These are phyloP conservation scores for Paraconiothyrium sp. DNA, from an alignment of 2,329 filamentous ascomycete species.

Conservation along the genomic window DNA sequence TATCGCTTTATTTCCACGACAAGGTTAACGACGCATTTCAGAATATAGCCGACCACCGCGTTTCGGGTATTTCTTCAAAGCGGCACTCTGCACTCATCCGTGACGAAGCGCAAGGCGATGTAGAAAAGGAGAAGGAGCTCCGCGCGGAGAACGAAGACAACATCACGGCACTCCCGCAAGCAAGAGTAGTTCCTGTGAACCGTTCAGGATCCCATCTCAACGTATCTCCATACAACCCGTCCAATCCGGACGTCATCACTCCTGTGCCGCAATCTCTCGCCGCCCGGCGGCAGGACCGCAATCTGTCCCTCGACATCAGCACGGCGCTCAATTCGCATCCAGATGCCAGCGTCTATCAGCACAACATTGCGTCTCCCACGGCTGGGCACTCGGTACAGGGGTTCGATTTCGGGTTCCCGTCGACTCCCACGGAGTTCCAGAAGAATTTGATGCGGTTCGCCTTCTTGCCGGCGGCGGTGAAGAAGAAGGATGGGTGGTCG, in stretches of 20 bases:
- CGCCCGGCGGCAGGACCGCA: constrained; percentile 53
- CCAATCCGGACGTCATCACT: constrained; percentile 39
- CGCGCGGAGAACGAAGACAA: constrained; percentile 84
- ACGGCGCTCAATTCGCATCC: constrained; percentile 45
- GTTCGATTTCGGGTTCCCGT: constrained; percentile 74
- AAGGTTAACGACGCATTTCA: constrained; percentile 89
- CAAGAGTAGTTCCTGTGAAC: constrained; percentile 48
- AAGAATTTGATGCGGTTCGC: constrained; percentile 91
- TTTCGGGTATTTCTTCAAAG: constrained; percentile 55
- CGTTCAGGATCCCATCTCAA: constrained; percentile 41
- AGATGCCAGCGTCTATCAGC: constrained; percentile 55
- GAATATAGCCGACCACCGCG: constrained; percentile 79
- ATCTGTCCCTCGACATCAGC: constrained; percentile 55
- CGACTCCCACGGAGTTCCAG: constrained; percentile 86
- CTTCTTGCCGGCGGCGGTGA: constrained; percentile 68
- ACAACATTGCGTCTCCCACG: constrained; percentile 25
- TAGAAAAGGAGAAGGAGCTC: constrained; percentile 80
- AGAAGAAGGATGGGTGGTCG: constrained; percentile 78
- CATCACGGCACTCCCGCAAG: constrained; percentile 80
- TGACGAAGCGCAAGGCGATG: constrained; percentile 81
- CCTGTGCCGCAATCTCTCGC: constrained; percentile 43
- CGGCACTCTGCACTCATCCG: constrained; percentile 85
- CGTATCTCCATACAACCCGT: constrained; percentile 49
- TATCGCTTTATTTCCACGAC: constrained; percentile 82
- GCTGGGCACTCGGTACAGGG: constrained; percentile 32